A percentile compares a stretch with the other conserved stretches of the same genome.
phyloP scores from a whole-genome alignment of 352 stramenopile species.

The Aphanomyces astaci region DNA sequence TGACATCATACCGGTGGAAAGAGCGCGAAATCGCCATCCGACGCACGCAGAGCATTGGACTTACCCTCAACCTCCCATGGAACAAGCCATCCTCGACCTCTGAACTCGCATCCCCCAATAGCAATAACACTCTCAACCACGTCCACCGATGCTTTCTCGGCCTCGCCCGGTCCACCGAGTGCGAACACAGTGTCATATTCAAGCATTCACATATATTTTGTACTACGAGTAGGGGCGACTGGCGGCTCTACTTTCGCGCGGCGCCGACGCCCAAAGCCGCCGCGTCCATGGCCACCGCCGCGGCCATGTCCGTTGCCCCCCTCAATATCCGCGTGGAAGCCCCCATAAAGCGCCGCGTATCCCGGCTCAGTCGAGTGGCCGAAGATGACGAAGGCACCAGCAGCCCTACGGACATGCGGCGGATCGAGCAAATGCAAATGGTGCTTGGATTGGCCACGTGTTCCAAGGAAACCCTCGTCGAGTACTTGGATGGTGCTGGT shows the following conservation, averaged over 20 bases:
- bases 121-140: slow-evolving; percentile 30
- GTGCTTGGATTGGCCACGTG: slow-evolving; percentile 62
- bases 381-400: slow-evolving; percentile 31
- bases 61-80: slow-evolving; percentile 15
- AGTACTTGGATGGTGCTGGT: slow-evolving; percentile 71
- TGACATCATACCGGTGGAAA: slow-evolving; percentile 80
- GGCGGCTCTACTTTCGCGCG: slow-evolving; percentile 67
- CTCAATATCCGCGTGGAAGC: slow-evolving; percentile 20
- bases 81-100: too few species aligned
- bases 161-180: slow-evolving; percentile 26
- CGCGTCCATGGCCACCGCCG: not conserved
- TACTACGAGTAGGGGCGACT: slow-evolving; percentile 21
- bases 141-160: slow-evolving; percentile 77
- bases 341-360: not conserved
- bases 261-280: slow-evolving; percentile 60
- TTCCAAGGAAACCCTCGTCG: slow-evolving; percentile 55
- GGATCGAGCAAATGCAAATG: slow-evolving; percentile 78
- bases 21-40: slow-evolving; percentile 81
- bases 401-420: slow-evolving; percentile 32
- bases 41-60: slow-evolving; percentile 14
- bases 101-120: too few species aligned
- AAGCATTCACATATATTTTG: too few species aligned
- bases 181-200: too few species aligned
- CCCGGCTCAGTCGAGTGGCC: slow-evolving; percentile 1
- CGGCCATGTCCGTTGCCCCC: not conserved